A percentile compares a stretch with the other conserved stretches of the same genome.
Conservation (phyloP, 2,329 filamentous ascomycete species). For the Myriosclerotinia scirpicola region DNA sequence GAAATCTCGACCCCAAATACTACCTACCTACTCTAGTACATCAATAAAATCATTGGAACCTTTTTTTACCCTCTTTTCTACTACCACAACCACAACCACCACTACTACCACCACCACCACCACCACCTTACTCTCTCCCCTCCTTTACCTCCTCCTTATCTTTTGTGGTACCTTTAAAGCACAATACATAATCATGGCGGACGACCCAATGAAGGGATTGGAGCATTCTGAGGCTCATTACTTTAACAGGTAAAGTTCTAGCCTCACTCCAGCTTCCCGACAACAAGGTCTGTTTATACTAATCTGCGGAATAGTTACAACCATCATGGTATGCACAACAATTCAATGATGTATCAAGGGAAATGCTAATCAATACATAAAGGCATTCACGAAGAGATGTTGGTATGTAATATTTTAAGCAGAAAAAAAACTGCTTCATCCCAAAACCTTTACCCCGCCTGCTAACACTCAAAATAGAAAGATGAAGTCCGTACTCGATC, state of each 20-base stretch:
- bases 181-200: slow-evolving; percentile 45
- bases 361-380: slow-evolving; percentile 40
- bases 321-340: slow-evolving; percentile 76
- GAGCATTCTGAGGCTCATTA: slow-evolving; percentile 86
- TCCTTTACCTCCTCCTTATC: slow-evolving; percentile 14
- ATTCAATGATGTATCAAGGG: slow-evolving; percentile 24
- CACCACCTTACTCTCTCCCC: slow-evolving; percentile 15
- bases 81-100: not conserved
- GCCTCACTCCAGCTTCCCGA: not conserved
- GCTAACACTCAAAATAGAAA: slow-evolving; percentile 61
- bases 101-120: not conserved
- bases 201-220: slow-evolving; percentile 50
- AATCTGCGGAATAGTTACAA: slow-evolving; percentile 69
- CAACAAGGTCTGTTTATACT: slow-evolving; percentile 25
- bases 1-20: not conserved
- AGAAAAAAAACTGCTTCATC: slow-evolving; percentile 21
- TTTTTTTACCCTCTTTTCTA: slow-evolving; percentile 9
- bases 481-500: slow-evolving; percentile 96
- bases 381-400: slow-evolving; percentile 98
- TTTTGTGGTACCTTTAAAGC: not conserved
- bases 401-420: slow-evolving; percentile 61
- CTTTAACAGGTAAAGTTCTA: slow-evolving; percentile 79
- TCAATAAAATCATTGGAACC: not conserved
- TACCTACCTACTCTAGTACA: not conserved
- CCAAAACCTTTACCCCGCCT: slow-evolving; percentile 3